Conservation (phyloP, 2,329 filamentous ascomycete genomes). For the Aspergillus caelatus region DNA sequence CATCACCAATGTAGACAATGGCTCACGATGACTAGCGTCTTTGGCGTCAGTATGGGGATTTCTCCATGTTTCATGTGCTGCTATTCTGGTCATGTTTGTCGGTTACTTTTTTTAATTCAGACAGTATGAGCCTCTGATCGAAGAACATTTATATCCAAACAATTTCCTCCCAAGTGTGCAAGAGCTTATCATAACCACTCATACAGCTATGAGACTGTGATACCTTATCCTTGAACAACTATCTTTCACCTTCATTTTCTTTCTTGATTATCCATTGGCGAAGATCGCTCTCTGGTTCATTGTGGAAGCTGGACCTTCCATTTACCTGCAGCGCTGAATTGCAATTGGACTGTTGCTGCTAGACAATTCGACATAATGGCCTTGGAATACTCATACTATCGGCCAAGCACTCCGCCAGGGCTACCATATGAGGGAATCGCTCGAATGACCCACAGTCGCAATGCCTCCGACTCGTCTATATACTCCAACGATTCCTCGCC, state of each 20-base stretch:
- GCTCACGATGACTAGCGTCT: constrained; percentile 27
- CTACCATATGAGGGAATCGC: constrained; percentile 36
- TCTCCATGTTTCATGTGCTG: constrained; percentile 45
- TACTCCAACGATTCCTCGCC: constrained; percentile 69
- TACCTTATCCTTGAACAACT: constrained; percentile 21
- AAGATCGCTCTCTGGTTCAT: constrained; percentile 19
- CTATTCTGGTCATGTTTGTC: constrained; percentile 30
- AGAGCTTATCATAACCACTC: constrained; percentile 16
- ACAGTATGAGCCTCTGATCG: constrained; percentile 19
- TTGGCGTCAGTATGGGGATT: constrained; percentile 37
- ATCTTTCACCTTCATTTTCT: constrained; percentile 22
- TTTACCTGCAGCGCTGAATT: constrained; percentile 8
- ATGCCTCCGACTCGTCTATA: constrained; percentile 66
- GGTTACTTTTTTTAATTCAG: constrained; percentile 31
- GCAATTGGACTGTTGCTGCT: background rate
- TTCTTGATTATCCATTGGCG: constrained; percentile 17
- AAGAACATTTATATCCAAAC: constrained; percentile 44
- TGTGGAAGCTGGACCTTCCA: constrained; percentile 31
- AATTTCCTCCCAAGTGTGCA: constrained; percentile 30
- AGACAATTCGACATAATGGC: constrained; percentile 38
- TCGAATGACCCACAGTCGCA: constrained; percentile 57
- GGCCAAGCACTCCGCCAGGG: constrained; percentile 49
- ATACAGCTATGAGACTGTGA: constrained; percentile 26
- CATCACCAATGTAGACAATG: constrained; percentile 29
- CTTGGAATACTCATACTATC: constrained; percentile 45